These are phyloP conservation scores for Fusarium sp. DNA, from an alignment of 2,329 filamentous ascomycete genomes.

Conservation along the genomic window DNA sequence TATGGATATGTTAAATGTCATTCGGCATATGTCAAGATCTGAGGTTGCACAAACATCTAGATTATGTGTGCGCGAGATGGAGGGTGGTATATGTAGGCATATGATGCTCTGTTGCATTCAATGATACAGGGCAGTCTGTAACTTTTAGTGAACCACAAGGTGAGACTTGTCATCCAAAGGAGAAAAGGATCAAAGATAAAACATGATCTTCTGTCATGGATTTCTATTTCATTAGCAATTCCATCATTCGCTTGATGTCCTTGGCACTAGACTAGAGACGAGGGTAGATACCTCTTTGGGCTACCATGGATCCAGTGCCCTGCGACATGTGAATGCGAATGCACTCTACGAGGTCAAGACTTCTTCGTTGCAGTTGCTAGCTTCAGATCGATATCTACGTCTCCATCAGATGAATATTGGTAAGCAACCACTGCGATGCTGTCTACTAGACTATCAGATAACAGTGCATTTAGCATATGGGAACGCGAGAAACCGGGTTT, in stretches of 20 bases:
- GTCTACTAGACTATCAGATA: not conserved
- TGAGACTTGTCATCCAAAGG: slow-evolving; percentile 12
- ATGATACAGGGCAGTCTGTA: not conserved
- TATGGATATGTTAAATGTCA: slow-evolving; percentile 5
- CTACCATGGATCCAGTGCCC: not conserved
- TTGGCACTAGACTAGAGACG: not conserved
- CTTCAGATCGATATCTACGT: not conserved
- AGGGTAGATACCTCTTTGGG: slow-evolving; percentile 6
- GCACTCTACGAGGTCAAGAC: not conserved
- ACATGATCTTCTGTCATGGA: slow-evolving; percentile 20
- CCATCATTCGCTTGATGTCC: slow-evolving; percentile 15
- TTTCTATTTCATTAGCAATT: slow-evolving; percentile 38
- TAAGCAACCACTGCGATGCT: not conserved
- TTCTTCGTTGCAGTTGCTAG: not conserved
- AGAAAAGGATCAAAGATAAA: slow-evolving; percentile 31
- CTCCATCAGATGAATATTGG: not conserved
- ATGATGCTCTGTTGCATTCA: not conserved
- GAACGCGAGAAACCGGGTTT: slow-evolving; percentile 41
- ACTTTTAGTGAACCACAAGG: not conserved
- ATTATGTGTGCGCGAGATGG: slow-evolving; percentile 1
- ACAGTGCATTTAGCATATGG: not conserved
- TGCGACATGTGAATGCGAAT: slow-evolving; percentile 24
- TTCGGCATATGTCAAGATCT: slow-evolving; percentile 29
- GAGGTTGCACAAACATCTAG: slow-evolving; percentile 7
- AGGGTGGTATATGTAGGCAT: not conserved